Evolutionary conservation across 805 yeast genomes (phyloP).

Genomic region (Wickerhamiella siamensis): DNA sequence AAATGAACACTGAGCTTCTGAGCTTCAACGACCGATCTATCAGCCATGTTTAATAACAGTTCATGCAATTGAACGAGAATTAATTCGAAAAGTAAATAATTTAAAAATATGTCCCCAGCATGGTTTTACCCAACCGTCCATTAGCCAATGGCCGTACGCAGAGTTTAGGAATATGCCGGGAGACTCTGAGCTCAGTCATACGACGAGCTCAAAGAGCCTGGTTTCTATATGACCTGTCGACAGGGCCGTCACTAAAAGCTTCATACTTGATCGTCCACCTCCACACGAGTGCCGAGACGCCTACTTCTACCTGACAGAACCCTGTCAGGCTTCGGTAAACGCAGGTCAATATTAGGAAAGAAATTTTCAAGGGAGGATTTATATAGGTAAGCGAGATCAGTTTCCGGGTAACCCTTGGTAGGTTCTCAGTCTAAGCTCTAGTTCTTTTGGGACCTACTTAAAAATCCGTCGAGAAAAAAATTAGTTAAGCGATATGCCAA

Average conservation of each 20-base stretch:
- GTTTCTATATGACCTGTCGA: slow-evolving; percentile 85
- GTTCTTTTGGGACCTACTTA: no score
- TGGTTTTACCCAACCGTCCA: slow-evolving; percentile 99
- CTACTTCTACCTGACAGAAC: slow-evolving; percentile 10
- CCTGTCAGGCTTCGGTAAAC: slow-evolving; percentile 12
- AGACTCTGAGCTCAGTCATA: slow-evolving; percentile 52
- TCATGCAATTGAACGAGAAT: no score
- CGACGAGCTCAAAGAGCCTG: slow-evolving; percentile 27
- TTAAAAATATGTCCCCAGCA: slow-evolving; percentile 93
- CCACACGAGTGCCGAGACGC: slow-evolving; percentile 25
- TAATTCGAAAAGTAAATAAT: no score
- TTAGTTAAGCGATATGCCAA: background rate
- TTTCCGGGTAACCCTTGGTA: background rate
- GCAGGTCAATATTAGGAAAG: slow-evolving; percentile 13
- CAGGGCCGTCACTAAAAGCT: slow-evolving; percentile 51
- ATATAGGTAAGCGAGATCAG: slow-evolving; percentile 2
- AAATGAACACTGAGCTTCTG: no score
- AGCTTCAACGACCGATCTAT: no score
- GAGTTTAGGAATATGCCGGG: slow-evolving; percentile 99
- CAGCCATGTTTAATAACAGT: no score
- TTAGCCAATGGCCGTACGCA: slow-evolving; percentile 84
- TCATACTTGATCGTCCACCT: slow-evolving; percentile 21
- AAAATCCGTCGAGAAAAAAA: background rate
- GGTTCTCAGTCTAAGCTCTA: no score
- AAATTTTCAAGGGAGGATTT: background rate